Evolutionary conservation across 495 filamentous ascomycete genomes (phyloP).

Genomic region (Penicillium salamii): DNA sequence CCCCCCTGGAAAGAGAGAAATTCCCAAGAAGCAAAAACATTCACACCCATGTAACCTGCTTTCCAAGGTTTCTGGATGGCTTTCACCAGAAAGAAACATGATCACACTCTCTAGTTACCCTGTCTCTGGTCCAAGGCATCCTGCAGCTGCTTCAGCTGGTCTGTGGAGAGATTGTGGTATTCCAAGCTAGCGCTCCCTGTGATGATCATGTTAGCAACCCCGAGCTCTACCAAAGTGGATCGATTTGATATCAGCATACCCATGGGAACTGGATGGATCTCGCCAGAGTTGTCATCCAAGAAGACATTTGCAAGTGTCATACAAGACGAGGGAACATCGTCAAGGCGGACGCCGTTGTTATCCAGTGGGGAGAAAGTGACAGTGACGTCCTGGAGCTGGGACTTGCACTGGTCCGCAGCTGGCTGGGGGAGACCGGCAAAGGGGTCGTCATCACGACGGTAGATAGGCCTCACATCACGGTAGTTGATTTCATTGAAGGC

Average conservation of each 20-base stretch:
- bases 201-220: neutral
- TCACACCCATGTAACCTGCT: too few species aligned
- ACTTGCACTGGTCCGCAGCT: neutral
- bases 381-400: neutral
- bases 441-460: neutral
- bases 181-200: neutral
- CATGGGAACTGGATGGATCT: neutral
- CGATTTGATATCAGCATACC: neutral
- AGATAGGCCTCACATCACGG: too few species aligned
- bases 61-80: too few species aligned
- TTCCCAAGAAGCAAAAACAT: too few species aligned
- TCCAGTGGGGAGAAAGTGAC: neutral
- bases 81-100: too few species aligned
- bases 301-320: neutral
- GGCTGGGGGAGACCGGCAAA: neutral
- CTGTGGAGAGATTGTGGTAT: neutral
- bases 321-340: neutral
- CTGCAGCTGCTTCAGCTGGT: neutral
- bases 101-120: too few species aligned
- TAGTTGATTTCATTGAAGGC: too few species aligned
- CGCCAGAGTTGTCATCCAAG: neutral
- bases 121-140: neutral
- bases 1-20: too few species aligned
- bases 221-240: neutral
- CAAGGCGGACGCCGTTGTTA: neutral